Percentiles rank a stretch among this genome's conserved stretches.
phyloP scores from a whole-genome alignment of 1,139 yeast species.

The Groenewaldozyma sp. region DNA sequence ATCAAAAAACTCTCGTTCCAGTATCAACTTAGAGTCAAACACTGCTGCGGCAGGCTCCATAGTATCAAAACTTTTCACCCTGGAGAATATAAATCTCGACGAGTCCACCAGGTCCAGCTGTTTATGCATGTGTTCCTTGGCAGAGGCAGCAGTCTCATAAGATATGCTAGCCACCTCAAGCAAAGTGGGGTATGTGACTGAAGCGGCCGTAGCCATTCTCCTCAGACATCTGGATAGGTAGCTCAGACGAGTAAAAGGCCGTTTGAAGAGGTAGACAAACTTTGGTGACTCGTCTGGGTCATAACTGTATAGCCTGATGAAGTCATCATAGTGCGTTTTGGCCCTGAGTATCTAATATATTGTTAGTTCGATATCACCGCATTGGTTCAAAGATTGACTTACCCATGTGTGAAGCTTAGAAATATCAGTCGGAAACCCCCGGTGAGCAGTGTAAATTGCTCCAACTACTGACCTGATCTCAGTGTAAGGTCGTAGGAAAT shows the following conservation, averaged over 20 bases:
- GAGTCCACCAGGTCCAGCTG: constrained; percentile 19
- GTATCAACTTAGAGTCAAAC: constrained; percentile 25
- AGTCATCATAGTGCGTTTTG: too few relatives aligned
- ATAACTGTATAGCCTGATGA: constrained; percentile 27
- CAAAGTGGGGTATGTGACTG: constrained; percentile 8
- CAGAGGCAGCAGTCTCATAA: constrained; percentile 15
- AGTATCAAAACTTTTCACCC: constrained; percentile 25
- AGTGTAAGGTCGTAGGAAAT: not conserved
- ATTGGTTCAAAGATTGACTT: too few relatives aligned
- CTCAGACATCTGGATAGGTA: constrained; percentile 23
- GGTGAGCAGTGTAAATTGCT: not conserved
- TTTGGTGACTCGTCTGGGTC: constrained; percentile 29
- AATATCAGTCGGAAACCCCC: not conserved
- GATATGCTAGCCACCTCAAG: constrained; percentile 12
- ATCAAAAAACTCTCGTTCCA: constrained; percentile 28
- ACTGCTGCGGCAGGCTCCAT: constrained; percentile 22
- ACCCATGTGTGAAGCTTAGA: constrained; percentile 1
- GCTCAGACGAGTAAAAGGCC: constrained; percentile 35
- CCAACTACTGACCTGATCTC: not conserved
- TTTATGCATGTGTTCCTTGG: constrained; percentile 17
- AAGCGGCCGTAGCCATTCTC: constrained; percentile 8
- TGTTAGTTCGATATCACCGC: too few relatives aligned
- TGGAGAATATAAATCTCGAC: constrained; percentile 23
- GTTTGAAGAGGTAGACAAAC: constrained; percentile 30
- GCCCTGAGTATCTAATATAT: constrained; percentile 2